phyloP scores from a whole-genome alignment of 2,329 filamentous ascomycete genomes.

The Trichoderma lentiforme region DNA sequence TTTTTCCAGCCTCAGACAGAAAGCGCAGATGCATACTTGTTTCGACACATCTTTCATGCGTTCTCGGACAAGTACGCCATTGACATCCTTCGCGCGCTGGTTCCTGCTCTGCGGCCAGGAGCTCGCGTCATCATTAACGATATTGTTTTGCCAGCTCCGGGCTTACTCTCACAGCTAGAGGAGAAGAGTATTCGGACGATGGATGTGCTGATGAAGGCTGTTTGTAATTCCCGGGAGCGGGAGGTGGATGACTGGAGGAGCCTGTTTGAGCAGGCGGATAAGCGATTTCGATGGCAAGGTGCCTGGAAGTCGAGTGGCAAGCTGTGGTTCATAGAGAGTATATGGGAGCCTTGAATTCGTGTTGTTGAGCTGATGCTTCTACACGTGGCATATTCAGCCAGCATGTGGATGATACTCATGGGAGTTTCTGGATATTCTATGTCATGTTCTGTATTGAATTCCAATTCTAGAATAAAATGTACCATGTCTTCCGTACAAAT shows the following conservation, averaged over 20 bases:
- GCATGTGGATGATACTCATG: background rate
- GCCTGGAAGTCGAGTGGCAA: constrained; percentile 26
- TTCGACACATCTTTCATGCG: background rate
- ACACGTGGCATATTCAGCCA: background rate
- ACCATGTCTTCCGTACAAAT: background rate
- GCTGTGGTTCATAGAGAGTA: constrained; percentile 38
- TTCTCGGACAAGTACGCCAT: background rate
- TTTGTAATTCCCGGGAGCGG: background rate
- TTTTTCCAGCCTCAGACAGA: background rate
- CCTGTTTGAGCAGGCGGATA: constrained; percentile 39
- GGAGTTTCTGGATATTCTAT: background rate
- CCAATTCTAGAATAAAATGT: background rate
- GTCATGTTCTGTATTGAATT: background rate
- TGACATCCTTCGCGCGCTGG: background rate
- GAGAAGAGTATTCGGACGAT: background rate
- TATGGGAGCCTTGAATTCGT: constrained; percentile 26
- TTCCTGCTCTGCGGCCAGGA: background rate
- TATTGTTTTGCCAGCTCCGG: background rate
- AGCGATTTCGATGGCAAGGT: constrained; percentile 37
- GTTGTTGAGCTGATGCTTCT: background rate
- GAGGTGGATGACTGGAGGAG: constrained; percentile 41
- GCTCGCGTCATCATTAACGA: background rate
- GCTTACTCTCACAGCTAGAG: background rate
- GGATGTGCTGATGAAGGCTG: background rate
- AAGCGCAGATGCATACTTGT: background rate